A percentile compares a stretch with the other conserved stretches of the same genome.
Conservation (phyloP, 345 rosid species). For the Trapa bicornis region DNA sequence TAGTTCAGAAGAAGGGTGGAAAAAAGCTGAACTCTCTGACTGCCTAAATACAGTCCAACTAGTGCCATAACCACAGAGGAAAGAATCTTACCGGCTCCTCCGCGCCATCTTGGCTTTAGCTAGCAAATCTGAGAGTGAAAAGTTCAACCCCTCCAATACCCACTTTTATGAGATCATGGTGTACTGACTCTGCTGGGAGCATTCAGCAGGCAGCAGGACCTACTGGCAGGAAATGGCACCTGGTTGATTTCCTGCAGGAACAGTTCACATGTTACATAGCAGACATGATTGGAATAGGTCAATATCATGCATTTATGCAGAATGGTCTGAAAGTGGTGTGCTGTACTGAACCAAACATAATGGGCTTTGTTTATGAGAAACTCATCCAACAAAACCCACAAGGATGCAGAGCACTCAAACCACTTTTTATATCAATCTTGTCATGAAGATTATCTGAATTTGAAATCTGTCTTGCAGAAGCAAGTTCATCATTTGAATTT, state of each 20-base stretch:
- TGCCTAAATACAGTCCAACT: neutral
- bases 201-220: neutral
- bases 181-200: neutral
- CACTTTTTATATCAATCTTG: neutral
- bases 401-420: too few relatives aligned
- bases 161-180: neutral
- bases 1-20: conserved; percentile 1
- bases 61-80: neutral
- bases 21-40: neutral
- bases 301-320: neutral
- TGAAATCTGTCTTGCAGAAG: neutral
- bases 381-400: neutral
- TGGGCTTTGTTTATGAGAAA: neutral
- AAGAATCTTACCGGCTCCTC: neutral
- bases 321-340: neutral
- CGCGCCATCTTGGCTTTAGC: neutral
- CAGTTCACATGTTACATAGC: neutral
- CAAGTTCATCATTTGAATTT: too few relatives aligned
- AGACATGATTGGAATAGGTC: neutral
- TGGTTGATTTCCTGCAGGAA: neutral
- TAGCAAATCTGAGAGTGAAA: neutral
- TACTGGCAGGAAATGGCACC: neutral
- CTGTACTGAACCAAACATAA: neutral
- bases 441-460: neutral
- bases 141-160: neutral